Evolutionary conservation across 768 basidiomycete genomes (phyloP), one percentile per base, ranked within the genome.

Genomic region (Pisolithus orientalis): DNA sequence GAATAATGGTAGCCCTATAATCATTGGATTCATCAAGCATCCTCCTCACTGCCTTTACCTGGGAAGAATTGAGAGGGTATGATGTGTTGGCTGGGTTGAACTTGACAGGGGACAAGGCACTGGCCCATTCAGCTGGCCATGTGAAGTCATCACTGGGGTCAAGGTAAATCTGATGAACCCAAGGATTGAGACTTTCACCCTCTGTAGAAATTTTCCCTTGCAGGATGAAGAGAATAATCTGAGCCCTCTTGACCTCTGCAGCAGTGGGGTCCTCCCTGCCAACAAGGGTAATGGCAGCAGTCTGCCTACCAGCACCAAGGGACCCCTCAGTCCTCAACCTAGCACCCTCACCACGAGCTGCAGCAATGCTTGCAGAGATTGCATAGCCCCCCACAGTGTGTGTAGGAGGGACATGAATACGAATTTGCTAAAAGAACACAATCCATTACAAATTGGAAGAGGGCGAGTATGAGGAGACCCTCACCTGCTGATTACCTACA

Each of bases 191-290:
- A 37, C 61, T 60, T 56, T 53, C 9, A 34, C 61, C 64, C 55
- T 59, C 58, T 46, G 67, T 27, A 31, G 57, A 52, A 7, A 61
- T 50, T 5, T 29, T 44, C 5, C 72, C 72, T 49, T 77, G 76
- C 14, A 77, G 62, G 28, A 65, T 55, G 44, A 57, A 52, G 2
- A 75, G 63, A 8, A 75, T 55, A 13, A 63, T 40, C 9, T 57
- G 46, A 4, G 59, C 54, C 25, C 68, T 75, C 44, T 75, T 70
- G 4, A 65, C 65, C 54, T 87, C 85, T 27, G 87, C 84, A 21
- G 58, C 62, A 4, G 87, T 89, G 1, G 77, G 79, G 38, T 69
- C 75, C 39, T 78, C 83, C 32, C 72, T 75, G 0, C 84, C 85
- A 55, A 73, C 70, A 8, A 83, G 73, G 24, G 67, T 75, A 24